Percentiles rank a stretch among this genome's conserved stretches.
phyloP scores from a whole-genome alignment of 2,329 filamentous ascomycete species.

The Ophiosphaerella herpotricha region DNA sequence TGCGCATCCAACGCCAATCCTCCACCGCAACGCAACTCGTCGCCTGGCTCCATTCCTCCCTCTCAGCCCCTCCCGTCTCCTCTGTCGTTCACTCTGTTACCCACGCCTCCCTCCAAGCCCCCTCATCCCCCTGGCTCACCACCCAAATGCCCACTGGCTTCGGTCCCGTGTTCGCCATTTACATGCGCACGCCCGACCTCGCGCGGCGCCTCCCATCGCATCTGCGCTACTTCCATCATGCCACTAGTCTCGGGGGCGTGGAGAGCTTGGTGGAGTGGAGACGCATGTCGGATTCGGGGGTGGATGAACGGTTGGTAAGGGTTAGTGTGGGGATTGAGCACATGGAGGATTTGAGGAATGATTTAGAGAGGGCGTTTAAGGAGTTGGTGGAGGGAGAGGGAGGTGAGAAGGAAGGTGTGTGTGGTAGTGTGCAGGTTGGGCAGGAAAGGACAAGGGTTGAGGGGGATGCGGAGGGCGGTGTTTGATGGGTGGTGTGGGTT shows the following conservation, averaged over 20 bases:
- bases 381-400: constrained; percentile 11
- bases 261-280: constrained; percentile 98
- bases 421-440: constrained; percentile 24
- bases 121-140: constrained; percentile 68
- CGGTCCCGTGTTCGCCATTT: constrained; percentile 84
- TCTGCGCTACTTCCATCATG: constrained; percentile 85
- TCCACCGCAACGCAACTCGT: constrained; percentile 72
- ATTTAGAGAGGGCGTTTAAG: constrained; percentile 58
- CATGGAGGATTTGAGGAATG: constrained; percentile 79
- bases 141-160: constrained; percentile 91
- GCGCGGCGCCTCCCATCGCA: constrained; percentile 77
- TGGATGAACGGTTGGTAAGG: constrained; percentile 74
- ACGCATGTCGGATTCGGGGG: constrained; percentile 76
- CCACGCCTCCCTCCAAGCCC: constrained; percentile 80
- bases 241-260: constrained; percentile 89
- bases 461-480: no score
- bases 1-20: constrained; percentile 80
- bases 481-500: no score
- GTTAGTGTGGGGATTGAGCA: constrained; percentile 87
- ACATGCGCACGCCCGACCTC: constrained; percentile 59
- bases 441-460: constrained; percentile 18
- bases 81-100: constrained; percentile 64
- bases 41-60: constrained; percentile 65
- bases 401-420: not conserved
- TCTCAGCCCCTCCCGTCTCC: constrained; percentile 52